A percentile compares a stretch with the other conserved stretches of the same genome.
These are phyloP conservation scores for Hericium rajendrae DNA, from an alignment of 768 basidiomycete species.

Conservation along the genomic window DNA sequence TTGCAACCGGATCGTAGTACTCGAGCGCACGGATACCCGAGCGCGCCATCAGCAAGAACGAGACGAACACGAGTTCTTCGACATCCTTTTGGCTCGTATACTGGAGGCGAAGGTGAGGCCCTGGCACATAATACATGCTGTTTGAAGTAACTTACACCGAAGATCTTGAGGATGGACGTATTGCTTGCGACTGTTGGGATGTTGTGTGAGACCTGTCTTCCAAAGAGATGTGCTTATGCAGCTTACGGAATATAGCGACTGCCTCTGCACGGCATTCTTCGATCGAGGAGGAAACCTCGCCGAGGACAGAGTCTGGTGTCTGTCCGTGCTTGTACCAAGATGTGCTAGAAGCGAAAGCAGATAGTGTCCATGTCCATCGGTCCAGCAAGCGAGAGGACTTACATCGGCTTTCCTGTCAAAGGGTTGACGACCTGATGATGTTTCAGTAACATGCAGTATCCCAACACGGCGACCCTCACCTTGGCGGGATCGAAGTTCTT, in stretches of 20 bases:
- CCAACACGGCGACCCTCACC: slow-evolving; percentile 17
- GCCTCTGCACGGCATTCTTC: slow-evolving; percentile 92
- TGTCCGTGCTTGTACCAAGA: slow-evolving; percentile 89
- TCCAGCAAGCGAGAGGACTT: slow-evolving; percentile 13
- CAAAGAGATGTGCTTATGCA: neutral
- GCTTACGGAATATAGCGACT: slow-evolving; percentile 70
- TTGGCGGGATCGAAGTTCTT: slow-evolving; percentile 76
- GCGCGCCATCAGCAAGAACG: slow-evolving; percentile 82
- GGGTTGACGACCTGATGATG: slow-evolving; percentile 64
- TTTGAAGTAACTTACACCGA: slow-evolving; percentile 41
- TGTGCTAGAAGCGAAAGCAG: slow-evolving; percentile 30
- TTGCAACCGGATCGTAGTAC: slow-evolving; percentile 69
- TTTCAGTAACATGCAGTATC: neutral
- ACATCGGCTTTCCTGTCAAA: slow-evolving; percentile 70
- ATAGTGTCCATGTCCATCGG: too few species aligned
- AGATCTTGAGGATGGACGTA: slow-evolving; percentile 66
- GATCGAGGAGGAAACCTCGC: slow-evolving; percentile 83
- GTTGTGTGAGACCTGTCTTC: neutral
- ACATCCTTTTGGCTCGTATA: slow-evolving; percentile 59
- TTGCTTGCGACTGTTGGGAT: slow-evolving; percentile 60
- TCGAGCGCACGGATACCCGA: slow-evolving; percentile 72
- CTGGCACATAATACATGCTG: neutral
- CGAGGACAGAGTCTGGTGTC: slow-evolving; percentile 72
- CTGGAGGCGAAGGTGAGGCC: slow-evolving; percentile 24
- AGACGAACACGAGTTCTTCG: slow-evolving; percentile 72